These are phyloP conservation scores for Rhytidhysteron rufulum DNA, from an alignment of 2,329 filamentous ascomycete genomes.

Conservation along the genomic window DNA sequence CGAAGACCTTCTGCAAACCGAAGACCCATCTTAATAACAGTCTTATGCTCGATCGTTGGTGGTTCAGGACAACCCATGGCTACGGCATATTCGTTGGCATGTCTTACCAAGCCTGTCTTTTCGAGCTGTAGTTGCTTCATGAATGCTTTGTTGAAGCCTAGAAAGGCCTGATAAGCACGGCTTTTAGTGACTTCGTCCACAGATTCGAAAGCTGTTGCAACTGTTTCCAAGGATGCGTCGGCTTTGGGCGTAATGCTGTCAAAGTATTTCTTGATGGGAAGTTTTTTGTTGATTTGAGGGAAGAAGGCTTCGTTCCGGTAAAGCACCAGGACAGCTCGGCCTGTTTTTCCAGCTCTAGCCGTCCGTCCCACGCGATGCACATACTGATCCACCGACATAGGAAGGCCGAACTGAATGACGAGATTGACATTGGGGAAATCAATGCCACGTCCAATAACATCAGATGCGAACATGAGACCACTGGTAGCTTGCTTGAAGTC, in stretches of 20 bases:
- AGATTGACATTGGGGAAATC: conserved; percentile 50
- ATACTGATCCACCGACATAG: conserved; percentile 48
- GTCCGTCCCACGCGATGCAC: conserved; percentile 41
- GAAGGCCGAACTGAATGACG: conserved; percentile 49
- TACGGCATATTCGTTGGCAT: conserved; percentile 42
- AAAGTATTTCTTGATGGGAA: conserved; percentile 51
- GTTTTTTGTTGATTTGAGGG: conserved; percentile 43
- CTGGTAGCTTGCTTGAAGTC: conserved; percentile 43
- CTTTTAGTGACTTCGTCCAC: conserved; percentile 40
- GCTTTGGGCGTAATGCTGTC: conserved; percentile 37
- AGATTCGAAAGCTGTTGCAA: conserved; percentile 29
- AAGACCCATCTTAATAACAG: conserved; percentile 47
- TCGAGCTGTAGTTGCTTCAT: conserved; percentile 40
- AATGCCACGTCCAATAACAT: conserved; percentile 47
- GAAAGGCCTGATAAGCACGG: conserved; percentile 45
- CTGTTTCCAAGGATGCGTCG: conserved; percentile 23
- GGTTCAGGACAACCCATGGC: conserved; percentile 45
- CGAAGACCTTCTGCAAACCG: conserved; percentile 42
- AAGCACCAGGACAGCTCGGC: conserved; percentile 52
- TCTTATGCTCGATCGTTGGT: conserved; percentile 43
- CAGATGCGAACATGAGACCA: conserved; percentile 51
- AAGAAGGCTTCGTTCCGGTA: conserved; percentile 53
- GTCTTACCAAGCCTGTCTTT: conserved; percentile 36
- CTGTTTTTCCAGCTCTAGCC: conserved; percentile 43
- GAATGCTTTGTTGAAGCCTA: conserved; percentile 47